Evolutionary conservation across 805 yeast species (phyloP).

Genomic region (Pichia occidentalis): DNA sequence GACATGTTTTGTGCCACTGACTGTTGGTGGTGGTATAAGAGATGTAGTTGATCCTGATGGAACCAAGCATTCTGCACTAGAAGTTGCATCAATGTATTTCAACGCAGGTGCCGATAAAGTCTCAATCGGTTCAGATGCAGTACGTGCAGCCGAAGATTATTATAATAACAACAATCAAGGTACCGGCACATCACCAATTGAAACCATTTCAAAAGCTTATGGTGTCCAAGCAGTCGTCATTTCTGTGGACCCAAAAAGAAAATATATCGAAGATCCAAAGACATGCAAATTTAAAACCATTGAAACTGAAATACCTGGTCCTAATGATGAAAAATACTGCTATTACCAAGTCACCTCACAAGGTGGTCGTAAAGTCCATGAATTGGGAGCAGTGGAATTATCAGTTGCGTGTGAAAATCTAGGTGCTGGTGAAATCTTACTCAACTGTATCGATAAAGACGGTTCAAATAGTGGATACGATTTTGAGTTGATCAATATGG

Average conservation of each 20-base stretch:
- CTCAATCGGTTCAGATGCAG: conserved; percentile 97
- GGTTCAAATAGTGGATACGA: conserved; percentile 95
- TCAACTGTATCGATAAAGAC: conserved; percentile 95
- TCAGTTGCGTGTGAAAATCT: conserved; percentile 82
- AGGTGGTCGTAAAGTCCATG: conserved; percentile 89
- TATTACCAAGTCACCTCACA: conserved; percentile 95
- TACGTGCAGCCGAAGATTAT: conserved; percentile 77
- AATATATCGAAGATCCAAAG: conserved; percentile 58
- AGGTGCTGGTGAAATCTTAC: conserved; percentile 93
- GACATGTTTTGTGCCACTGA: conserved; percentile 90
- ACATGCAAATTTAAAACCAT: conserved; percentile 59
- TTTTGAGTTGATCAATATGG: conserved; percentile 72
- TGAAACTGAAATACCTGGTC: conserved; percentile 62
- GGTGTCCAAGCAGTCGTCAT: conserved; percentile 98
- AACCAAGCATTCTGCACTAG: conserved; percentile 69
- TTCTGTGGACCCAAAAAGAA: conserved; percentile 95
- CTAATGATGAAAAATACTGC: conserved; percentile 82
- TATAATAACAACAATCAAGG: conserved; percentile 51
- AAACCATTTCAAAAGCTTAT: conserved; percentile 83
- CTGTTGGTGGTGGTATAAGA: conserved; percentile 97
- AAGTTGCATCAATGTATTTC: conserved; percentile 88
- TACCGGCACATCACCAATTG: conserved; percentile 82
- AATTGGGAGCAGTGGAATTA: conserved; percentile 85
- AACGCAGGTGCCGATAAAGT: conserved; percentile 98
- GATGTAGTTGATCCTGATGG: conserved; percentile 87